These are phyloP conservation scores for Trichoderma gracile DNA, from an alignment of 2,329 filamentous ascomycete genomes.

Conservation along the genomic window DNA sequence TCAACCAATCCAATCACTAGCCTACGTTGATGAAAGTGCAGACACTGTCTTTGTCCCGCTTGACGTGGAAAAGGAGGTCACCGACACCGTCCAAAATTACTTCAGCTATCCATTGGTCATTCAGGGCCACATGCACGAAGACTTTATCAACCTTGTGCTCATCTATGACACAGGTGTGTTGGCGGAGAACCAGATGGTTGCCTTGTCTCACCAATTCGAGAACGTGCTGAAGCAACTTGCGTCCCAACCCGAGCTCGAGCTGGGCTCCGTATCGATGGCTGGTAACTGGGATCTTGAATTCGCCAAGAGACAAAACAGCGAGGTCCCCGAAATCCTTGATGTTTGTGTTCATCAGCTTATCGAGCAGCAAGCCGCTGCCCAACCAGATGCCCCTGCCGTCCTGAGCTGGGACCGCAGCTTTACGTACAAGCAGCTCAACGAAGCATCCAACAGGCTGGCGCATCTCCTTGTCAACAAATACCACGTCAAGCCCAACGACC, in stretches of 20 bases:
- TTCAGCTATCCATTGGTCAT: slow-evolving; percentile 23
- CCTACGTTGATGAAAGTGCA: not conserved
- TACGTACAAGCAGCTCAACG: slow-evolving; percentile 18
- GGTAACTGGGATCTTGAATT: slow-evolving; percentile 14
- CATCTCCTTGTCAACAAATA: slow-evolving; percentile 18
- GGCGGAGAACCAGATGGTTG: slow-evolving; percentile 7
- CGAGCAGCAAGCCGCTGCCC: not conserved
- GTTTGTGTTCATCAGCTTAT: slow-evolving; percentile 25
- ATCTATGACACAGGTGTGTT: slow-evolving; percentile 14
- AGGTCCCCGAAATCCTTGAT: slow-evolving; percentile 19
- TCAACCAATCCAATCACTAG: slow-evolving; percentile 23
- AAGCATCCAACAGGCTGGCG: slow-evolving; percentile 20
- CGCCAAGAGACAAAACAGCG: slow-evolving; percentile 14
- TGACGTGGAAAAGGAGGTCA: slow-evolving; percentile 11
- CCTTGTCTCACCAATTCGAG: slow-evolving; percentile 22
- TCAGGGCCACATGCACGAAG: slow-evolving; percentile 18
- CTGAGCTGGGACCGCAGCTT: slow-evolving; percentile 27
- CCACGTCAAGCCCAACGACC: slow-evolving; percentile 7
- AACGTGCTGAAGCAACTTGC: slow-evolving; percentile 10
- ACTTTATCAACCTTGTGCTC: slow-evolving; percentile 9
- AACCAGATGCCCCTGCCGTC: slow-evolving; percentile 25
- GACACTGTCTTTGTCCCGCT: slow-evolving; percentile 10
- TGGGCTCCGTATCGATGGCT: slow-evolving; percentile 7
- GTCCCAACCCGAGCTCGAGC: not conserved
- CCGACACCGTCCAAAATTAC: slow-evolving; percentile 21